Evolutionary conservation across 2,329 filamentous ascomycete species (phyloP).

Genomic region (Cercospora sp.): DNA sequence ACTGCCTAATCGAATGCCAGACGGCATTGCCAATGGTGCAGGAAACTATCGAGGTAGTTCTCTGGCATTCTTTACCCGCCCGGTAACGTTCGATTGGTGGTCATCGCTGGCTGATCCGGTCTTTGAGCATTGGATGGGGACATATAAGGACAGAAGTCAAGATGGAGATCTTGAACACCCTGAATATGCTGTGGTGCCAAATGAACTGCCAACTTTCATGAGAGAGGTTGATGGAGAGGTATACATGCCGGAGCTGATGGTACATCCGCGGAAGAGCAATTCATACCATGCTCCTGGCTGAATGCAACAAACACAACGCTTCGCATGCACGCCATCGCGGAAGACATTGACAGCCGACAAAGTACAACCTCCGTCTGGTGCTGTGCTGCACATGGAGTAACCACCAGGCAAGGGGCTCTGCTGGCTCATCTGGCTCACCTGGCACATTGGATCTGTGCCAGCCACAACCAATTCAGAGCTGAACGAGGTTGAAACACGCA

Average conservation of each 20-base stretch:
- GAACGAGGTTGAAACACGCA: not conserved
- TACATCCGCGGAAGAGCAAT: conserved; percentile 43
- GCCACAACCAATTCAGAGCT: not conserved
- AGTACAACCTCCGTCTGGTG: too few species aligned
- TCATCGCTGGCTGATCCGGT: conserved; percentile 38
- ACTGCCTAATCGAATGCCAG: not conserved
- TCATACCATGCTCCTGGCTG: not conserved
- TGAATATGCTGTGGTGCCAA: conserved; percentile 14
- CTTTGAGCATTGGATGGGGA: conserved; percentile 40
- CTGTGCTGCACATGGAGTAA: too few species aligned
- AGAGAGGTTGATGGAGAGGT: conserved; percentile 35
- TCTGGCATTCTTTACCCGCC: conserved; percentile 33
- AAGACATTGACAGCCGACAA: not conserved
- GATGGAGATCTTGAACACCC: not conserved
- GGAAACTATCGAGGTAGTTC: conserved; percentile 28
- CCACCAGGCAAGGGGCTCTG: too few species aligned
- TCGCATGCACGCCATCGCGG: not conserved
- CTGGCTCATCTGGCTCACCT: too few species aligned
- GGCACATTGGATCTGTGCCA: not conserved
- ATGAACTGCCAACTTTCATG: conserved; percentile 36
- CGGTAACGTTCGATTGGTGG: conserved; percentile 37
- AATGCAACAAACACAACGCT: not conserved
- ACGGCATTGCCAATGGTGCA: not conserved
- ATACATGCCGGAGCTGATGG: conserved; percentile 41
- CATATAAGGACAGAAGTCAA: conserved; percentile 12